phyloP scores from a whole-genome alignment of 176 grass and related monocot genomes.

The Paspalum vaginatum region DNA sequence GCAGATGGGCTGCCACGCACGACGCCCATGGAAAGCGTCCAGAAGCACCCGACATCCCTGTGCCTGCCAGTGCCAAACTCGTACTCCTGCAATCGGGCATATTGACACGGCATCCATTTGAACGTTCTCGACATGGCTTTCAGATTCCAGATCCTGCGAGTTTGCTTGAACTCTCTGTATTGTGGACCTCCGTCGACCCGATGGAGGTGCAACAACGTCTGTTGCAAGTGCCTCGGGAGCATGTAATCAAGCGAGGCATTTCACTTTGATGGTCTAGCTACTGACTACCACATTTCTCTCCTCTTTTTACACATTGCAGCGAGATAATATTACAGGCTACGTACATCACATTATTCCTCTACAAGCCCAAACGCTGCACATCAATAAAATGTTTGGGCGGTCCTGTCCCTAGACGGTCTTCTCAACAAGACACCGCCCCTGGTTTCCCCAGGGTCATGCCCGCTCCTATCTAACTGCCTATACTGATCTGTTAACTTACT shows the following conservation, averaged over 20 bases:
- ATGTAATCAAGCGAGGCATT: not conserved
- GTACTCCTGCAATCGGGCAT: not conserved
- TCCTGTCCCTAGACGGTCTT: slow-evolving; percentile 54
- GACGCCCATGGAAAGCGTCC: no score
- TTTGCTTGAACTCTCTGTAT: not conserved
- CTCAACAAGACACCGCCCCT: slow-evolving; percentile 50
- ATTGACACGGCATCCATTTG: not conserved
- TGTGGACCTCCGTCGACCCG: not conserved
- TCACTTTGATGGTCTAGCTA: slow-evolving; percentile 16
- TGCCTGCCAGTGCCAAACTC: not conserved
- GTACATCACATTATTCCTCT: slow-evolving; percentile 57
- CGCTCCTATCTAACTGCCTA: slow-evolving; percentile 60
- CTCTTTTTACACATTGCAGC: slow-evolving; percentile 47
- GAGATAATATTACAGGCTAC: slow-evolving; percentile 50
- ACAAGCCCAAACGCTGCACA: slow-evolving; percentile 71
- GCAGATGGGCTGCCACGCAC: no score
- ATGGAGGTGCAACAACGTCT: not conserved
- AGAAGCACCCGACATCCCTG: not conserved
- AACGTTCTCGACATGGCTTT: not conserved
- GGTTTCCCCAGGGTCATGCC: slow-evolving; percentile 51
- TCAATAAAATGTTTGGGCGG: slow-evolving; percentile 77
- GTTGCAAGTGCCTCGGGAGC: not conserved
- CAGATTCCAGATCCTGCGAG: not conserved
- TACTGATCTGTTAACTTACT: slow-evolving; percentile 59
- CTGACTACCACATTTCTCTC: slow-evolving; percentile 30